These are phyloP conservation scores for Pseudonectria buxi DNA, from an alignment of 2,329 filamentous ascomycete genomes.

Conservation along the genomic window DNA sequence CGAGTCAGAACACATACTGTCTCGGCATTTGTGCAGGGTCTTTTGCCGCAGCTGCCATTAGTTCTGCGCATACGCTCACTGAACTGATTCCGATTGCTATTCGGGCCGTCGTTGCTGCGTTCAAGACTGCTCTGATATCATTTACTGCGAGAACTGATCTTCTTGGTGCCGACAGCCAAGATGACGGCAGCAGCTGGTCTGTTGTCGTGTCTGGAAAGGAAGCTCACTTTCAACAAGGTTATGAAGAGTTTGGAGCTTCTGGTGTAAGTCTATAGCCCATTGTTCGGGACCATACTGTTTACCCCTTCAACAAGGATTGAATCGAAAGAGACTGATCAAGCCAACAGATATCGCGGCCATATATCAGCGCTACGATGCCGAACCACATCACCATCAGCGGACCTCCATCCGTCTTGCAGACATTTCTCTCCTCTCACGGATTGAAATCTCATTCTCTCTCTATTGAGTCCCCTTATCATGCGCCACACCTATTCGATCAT, in stretches of 20 bases:
- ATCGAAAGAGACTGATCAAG: constrained; percentile 1
- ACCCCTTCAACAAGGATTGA: constrained; percentile 1
- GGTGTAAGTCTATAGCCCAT: constrained; percentile 3
- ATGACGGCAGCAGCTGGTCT: constrained; percentile 11
- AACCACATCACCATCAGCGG: constrained; percentile 19
- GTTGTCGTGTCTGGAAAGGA: constrained; percentile 8
- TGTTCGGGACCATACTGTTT: accelerated
- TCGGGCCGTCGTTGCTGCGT: constrained; percentile 10
- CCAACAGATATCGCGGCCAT: constrained; percentile 8
- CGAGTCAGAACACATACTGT: constrained; percentile 10
- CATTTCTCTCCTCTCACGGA: constrained; percentile 9
- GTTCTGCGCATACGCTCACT: constrained; percentile 15
- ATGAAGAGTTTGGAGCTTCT: constrained; percentile 1
- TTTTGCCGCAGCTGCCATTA: constrained; percentile 20
- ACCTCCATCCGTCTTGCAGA: constrained; percentile 11
- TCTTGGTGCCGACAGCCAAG: constrained; percentile 5
- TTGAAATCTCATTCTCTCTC: constrained; percentile 10
- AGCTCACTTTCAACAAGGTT: constrained; percentile 4
- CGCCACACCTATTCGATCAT: constrained; percentile 15
- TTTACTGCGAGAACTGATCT: constrained; percentile 7
- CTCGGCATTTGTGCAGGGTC: constrained; percentile 21
- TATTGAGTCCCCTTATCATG: constrained; percentile 20
- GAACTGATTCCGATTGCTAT: constrained; percentile 16
- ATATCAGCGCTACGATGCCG: constrained; percentile 19
- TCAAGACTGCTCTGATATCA: constrained; percentile 16